Evolutionary conservation across 208 protist genomes (phyloP).

Genomic region (Wallacemonas collosoma): DNA sequence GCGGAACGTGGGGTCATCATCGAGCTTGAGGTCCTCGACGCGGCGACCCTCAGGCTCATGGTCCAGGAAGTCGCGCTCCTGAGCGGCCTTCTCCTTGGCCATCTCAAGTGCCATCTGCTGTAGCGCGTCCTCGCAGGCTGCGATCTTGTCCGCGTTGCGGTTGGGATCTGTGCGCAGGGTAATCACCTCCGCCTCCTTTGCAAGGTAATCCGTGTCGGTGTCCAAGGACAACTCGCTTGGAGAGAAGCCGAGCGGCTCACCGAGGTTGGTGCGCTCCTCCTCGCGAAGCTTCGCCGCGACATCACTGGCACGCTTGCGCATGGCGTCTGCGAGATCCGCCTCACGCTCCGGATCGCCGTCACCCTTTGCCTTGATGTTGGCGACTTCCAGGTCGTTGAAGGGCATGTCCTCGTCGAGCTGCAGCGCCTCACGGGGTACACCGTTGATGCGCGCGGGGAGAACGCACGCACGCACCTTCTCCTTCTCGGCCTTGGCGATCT

Average conservation of each 20-base stretch:
- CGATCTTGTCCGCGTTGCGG: conserved; percentile 43
- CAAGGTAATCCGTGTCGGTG: conserved; percentile 41
- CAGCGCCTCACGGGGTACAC: conserved; percentile 58
- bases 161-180: conserved; percentile 51
- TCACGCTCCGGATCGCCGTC: conserved; percentile 57
- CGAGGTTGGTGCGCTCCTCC: conserved; percentile 62
- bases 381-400: conserved; percentile 71
- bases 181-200: conserved; percentile 54
- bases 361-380: conserved; percentile 51
- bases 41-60: conserved; percentile 61
- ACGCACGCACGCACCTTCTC: conserved; percentile 41
- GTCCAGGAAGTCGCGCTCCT: conserved; percentile 74
- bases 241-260: conserved; percentile 60
- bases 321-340: conserved; percentile 53
- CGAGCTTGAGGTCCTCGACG: conserved; percentile 49
- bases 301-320: conserved; percentile 66
- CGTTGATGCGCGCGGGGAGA: conserved; percentile 41
- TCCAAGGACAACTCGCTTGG: conserved; percentile 70
- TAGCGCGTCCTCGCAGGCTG: conserved; percentile 39
- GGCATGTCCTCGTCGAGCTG: conserved; percentile 73
- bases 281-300: conserved; percentile 61
- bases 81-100: conserved; percentile 52
- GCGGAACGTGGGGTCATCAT: conserved; percentile 62
- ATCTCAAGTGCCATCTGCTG: conserved; percentile 52
- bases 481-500: conserved; percentile 54